phyloP scores from a whole-genome alignment of 192 early-diverging fungal genomes.

The Gonapodya prolifera region DNA sequence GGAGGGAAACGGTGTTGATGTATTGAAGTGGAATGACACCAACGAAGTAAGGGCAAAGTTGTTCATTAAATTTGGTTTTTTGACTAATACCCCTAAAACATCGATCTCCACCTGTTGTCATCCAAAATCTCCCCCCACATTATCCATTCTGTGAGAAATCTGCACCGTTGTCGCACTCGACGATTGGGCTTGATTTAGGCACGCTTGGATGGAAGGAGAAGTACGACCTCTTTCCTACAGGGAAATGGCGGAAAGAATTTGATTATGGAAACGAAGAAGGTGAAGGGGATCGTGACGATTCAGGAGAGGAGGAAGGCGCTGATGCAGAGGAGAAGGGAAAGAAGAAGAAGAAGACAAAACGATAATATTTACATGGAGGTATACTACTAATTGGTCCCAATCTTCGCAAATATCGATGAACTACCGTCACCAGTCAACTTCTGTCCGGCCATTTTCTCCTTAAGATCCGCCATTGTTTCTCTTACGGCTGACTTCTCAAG shows the following conservation, averaged over 20 bases:
- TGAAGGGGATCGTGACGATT: slow-evolving; percentile 16
- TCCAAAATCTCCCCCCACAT: too few relatives aligned
- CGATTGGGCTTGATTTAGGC: slow-evolving; percentile 11
- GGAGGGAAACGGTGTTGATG: too few relatives aligned
- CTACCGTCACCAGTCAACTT: background rate
- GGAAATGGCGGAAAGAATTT: slow-evolving; percentile 34
- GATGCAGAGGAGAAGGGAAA: background rate
- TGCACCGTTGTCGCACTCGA: slow-evolving; percentile 15
- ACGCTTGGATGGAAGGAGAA: background rate
- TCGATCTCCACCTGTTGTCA: too few relatives aligned
- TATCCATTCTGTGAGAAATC: slow-evolving; percentile 30
- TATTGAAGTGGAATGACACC: too few relatives aligned
- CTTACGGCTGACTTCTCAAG: slow-evolving; percentile 49
- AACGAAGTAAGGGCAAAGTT: too few relatives aligned
- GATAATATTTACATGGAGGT: background rate
- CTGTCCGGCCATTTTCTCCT: background rate
- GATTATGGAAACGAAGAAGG: slow-evolving; percentile 26
- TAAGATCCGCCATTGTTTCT: background rate
- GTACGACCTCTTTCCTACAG: slow-evolving; percentile 23
- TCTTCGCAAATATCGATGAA: background rate
- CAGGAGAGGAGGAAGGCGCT: slow-evolving; percentile 4
- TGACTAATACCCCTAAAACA: too few relatives aligned
- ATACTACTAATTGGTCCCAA: background rate
- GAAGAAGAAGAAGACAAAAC: background rate
- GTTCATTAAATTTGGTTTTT: too few relatives aligned